These are phyloP conservation scores for Sporothrix pallida DNA, from an alignment of 2,329 filamentous ascomycete genomes.

Conservation along the genomic window DNA sequence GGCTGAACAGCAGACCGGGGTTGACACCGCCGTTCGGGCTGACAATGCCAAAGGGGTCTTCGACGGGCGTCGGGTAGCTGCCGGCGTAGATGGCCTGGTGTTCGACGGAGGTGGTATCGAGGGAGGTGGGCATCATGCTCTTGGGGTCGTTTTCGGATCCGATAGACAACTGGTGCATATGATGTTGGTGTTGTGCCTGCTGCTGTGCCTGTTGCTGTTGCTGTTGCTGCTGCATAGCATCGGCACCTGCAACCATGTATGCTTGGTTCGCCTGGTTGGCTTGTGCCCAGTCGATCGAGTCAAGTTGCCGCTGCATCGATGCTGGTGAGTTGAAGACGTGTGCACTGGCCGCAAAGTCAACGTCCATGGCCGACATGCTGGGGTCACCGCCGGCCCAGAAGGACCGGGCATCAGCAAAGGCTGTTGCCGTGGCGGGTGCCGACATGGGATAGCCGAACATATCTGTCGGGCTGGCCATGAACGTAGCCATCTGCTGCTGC, in stretches of 20 bases:
- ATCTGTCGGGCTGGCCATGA: constrained; percentile 57
- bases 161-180: constrained; percentile 39
- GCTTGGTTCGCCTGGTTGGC: constrained; percentile 53
- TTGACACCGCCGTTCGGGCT: constrained; percentile 59
- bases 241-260: constrained; percentile 53
- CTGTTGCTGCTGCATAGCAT: constrained; percentile 45
- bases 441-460: constrained; percentile 67
- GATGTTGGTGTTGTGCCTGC: constrained; percentile 40
- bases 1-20: constrained; percentile 64
- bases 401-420: constrained; percentile 50
- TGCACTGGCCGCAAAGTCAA: constrained; percentile 59
- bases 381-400: constrained; percentile 61
- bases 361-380: constrained; percentile 60
- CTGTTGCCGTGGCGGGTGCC: constrained; percentile 57
- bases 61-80: constrained; percentile 53
- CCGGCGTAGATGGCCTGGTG: constrained; percentile 49
- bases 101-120: constrained; percentile 49
- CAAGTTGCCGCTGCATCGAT: constrained; percentile 56
- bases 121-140: constrained; percentile 48
- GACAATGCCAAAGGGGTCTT: constrained; percentile 59
- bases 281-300: constrained; percentile 63
- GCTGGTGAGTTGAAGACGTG: constrained; percentile 53
- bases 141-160: constrained; percentile 57
- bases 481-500: constrained; percentile 55
- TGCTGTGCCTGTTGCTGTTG: constrained; percentile 42